Evolutionary conservation across 306 rosid species (phyloP).

Genomic region (Pterocarpus santalinus): DNA sequence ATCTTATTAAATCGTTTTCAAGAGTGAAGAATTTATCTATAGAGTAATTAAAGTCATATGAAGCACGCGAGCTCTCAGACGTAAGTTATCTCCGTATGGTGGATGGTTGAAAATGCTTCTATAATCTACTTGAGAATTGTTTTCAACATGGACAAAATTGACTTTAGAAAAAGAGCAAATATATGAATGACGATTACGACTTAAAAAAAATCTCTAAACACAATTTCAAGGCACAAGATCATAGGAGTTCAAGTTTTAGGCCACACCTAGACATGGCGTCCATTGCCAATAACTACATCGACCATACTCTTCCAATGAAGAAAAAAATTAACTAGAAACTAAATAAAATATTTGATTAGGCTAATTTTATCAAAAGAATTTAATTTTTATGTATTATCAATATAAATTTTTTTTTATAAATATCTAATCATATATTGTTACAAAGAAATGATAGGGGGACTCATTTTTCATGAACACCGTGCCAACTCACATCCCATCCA

Average conservation of each 20-base stretch:
- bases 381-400: no score
- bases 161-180: constrained; percentile 39
- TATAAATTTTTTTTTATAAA: no score
- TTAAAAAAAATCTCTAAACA: not conserved
- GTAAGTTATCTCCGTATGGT: constrained; percentile 38
- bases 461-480: no score
- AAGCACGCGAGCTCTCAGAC: constrained; percentile 34
- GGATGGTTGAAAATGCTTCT: constrained; percentile 39
- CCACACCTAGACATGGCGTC: constrained; percentile 25
- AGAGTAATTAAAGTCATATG: constrained; percentile 39
- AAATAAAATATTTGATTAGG: not conserved
- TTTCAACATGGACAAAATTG: constrained; percentile 49
- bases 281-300: not conserved
- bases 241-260: constrained; percentile 17
- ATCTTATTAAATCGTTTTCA: constrained; percentile 45
- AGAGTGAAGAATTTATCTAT: constrained; percentile 7
- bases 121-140: constrained; percentile 22
- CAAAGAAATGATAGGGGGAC: no score
- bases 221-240: constrained; percentile 19
- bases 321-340: not conserved
- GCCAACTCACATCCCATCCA: no score
- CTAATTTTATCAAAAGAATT: no score
- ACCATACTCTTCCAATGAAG: not conserved
- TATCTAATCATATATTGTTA: no score
- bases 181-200: not conserved